Evolutionary conservation across 768 basidiomycete genomes (phyloP).

Genomic region (Agaricus subrufescens): DNA sequence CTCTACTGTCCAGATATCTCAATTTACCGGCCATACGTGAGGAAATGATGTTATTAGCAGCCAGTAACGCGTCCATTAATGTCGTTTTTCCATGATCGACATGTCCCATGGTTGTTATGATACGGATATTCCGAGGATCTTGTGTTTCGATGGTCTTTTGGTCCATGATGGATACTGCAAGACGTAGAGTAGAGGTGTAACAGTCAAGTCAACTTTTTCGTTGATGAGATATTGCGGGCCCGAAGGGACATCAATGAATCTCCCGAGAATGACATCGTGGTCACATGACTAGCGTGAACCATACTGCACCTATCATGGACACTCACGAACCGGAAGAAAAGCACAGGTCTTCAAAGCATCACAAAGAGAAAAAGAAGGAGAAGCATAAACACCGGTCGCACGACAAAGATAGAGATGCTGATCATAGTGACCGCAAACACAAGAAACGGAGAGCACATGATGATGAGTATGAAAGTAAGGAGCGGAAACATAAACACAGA

Average conservation of each 20-base stretch:
- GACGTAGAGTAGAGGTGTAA: neutral
- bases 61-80: constrained; percentile 90
- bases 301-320: neutral
- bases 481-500: constrained; percentile 31
- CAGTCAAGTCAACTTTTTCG: neutral
- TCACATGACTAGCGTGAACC: neutral
- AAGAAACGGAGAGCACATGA: constrained; percentile 54
- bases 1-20: constrained; percentile 90
- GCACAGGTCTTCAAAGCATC: constrained; percentile 22
- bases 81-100: constrained; percentile 98
- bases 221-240: constrained; percentile 8
- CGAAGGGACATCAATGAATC: constrained; percentile 1
- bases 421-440: constrained; percentile 34
- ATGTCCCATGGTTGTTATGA: constrained; percentile 83
- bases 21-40: constrained; percentile 93
- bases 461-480: constrained; percentile 27
- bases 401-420: constrained; percentile 23
- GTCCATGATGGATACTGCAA: constrained; percentile 4
- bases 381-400: constrained; percentile 29
- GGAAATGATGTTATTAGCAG: constrained; percentile 98
- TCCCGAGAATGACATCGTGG: constrained; percentile 3
- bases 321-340: constrained; percentile 21
- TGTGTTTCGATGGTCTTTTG: constrained; percentile 25
- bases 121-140: constrained; percentile 53
- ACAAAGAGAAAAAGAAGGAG: constrained; percentile 11